Evolutionary conservation across 2,329 filamentous ascomycete genomes (phyloP).

Genomic region (Ophiostoma sp.): DNA sequence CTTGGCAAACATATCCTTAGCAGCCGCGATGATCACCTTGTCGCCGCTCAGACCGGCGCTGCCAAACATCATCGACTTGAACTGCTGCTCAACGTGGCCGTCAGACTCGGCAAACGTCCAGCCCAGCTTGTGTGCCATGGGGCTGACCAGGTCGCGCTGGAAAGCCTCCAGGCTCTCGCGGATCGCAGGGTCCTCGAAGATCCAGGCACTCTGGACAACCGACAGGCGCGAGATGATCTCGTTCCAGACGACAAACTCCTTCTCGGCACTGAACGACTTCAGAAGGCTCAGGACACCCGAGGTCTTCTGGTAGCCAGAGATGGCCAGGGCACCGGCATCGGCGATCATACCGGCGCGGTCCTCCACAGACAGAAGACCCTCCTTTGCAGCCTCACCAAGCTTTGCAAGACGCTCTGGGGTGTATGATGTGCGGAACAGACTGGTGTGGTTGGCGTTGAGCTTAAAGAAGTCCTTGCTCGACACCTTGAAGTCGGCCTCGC

Average conservation of each 20-base stretch:
- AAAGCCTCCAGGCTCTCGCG: conserved; percentile 77
- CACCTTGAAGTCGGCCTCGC: conserved; percentile 73
- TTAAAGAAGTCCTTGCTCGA: conserved; percentile 87
- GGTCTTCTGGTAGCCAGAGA: conserved; percentile 89
- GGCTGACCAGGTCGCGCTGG: conserved; percentile 68
- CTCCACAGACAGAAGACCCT: conserved; percentile 74
- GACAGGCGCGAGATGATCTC: conserved; percentile 77
- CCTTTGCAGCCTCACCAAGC: conserved; percentile 78
- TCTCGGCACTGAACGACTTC: conserved; percentile 77
- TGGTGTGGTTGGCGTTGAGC: conserved; percentile 89
- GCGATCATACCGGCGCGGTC: conserved; percentile 93
- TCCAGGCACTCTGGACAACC: conserved; percentile 77
- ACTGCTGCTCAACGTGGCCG: conserved; percentile 86
- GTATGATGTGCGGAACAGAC: conserved; percentile 88
- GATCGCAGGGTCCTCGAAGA: conserved; percentile 71
- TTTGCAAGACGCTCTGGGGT: conserved; percentile 75
- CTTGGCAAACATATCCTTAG: conserved; percentile 84
- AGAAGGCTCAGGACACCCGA: conserved; percentile 81
- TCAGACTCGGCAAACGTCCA: conserved; percentile 83
- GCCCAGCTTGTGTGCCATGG: conserved; percentile 78
- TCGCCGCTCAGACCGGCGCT: conserved; percentile 77
- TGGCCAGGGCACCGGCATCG: conserved; percentile 82
- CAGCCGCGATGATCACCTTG: conserved; percentile 67
- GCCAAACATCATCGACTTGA: conserved; percentile 88
- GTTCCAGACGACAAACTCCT: conserved; percentile 91